A percentile compares a stretch with the other conserved stretches of the same genome.
Evolutionary conservation across 441 rosid species (phyloP).

Genomic region (Pelargonium australe): DNA sequence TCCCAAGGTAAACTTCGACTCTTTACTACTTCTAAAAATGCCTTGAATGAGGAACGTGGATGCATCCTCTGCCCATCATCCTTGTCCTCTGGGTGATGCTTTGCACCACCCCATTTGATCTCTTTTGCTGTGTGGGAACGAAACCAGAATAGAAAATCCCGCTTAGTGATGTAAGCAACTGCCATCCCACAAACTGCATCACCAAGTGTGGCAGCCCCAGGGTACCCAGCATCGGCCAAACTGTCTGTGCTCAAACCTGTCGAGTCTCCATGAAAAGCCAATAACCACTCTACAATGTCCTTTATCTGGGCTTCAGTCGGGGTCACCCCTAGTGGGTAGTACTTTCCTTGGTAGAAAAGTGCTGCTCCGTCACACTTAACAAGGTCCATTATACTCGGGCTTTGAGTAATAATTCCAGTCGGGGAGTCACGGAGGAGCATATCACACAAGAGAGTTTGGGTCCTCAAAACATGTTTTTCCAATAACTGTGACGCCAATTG

Average conservation of each 20-base stretch:
- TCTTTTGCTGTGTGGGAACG: slow-evolving; percentile 71
- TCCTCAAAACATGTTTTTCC: slow-evolving; percentile 65
- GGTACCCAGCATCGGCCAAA: slow-evolving; percentile 77
- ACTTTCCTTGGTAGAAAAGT: slow-evolving; percentile 46
- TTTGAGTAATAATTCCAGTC: slow-evolving; percentile 56
- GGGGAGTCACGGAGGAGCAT: slow-evolving; percentile 80
- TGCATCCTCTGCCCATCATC: slow-evolving; percentile 75
- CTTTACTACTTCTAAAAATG: slow-evolving; percentile 71
- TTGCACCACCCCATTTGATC: slow-evolving; percentile 88
- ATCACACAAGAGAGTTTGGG: slow-evolving; percentile 71
- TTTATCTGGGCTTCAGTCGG: slow-evolving; percentile 62
- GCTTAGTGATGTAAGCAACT: slow-evolving; percentile 44
- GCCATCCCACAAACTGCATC: slow-evolving; percentile 74
- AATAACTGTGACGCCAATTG: slow-evolving; percentile 49
- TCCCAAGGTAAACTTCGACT: slow-evolving; percentile 65
- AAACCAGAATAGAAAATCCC: slow-evolving; percentile 81
- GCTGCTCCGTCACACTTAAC: slow-evolving; percentile 84
- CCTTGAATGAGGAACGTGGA: slow-evolving; percentile 85
- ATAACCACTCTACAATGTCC: slow-evolving; percentile 61
- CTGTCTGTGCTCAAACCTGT: slow-evolving; percentile 75
- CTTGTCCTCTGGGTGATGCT: slow-evolving; percentile 58
- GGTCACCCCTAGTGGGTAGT: slow-evolving; percentile 63
- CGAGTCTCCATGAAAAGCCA: slow-evolving; percentile 46
- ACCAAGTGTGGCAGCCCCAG: slow-evolving; percentile 57
- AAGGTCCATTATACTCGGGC: slow-evolving; percentile 78